A percentile compares a stretch with the other conserved stretches of the same genome.
These are phyloP conservation scores for Boeremia lycopersici DNA, from an alignment of 2,329 filamentous ascomycete species.

Conservation along the genomic window DNA sequence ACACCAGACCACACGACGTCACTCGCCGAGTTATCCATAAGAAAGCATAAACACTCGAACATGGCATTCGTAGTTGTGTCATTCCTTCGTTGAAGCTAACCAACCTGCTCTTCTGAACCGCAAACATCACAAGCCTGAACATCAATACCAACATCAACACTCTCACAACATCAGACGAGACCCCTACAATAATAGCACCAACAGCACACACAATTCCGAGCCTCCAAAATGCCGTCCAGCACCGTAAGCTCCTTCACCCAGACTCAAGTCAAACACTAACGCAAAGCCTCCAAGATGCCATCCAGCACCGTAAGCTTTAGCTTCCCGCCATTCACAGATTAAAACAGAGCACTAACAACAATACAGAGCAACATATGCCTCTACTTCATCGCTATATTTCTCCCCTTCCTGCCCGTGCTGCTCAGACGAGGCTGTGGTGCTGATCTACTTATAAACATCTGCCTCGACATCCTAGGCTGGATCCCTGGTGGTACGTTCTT, in stretches of 20 bases:
- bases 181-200: background rate
- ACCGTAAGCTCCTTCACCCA: background rate
- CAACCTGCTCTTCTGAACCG: background rate
- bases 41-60: background rate
- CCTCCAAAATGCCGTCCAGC: background rate
- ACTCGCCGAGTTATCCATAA: background rate
- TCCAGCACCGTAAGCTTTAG: background rate
- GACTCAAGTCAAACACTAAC: background rate
- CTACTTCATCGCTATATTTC: slow-evolving; percentile 41
- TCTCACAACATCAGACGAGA: background rate
- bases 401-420: slow-evolving; percentile 51
- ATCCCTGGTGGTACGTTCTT: slow-evolving; percentile 1
- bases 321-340: background rate
- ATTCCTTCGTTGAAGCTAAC: background rate
- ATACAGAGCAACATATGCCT: slow-evolving; percentile 32
- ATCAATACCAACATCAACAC: background rate
- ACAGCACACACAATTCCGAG: background rate
- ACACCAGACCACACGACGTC: slow-evolving; percentile 17
- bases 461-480: slow-evolving; percentile 46
- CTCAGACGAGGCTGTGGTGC: slow-evolving; percentile 47
- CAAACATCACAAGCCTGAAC: background rate
- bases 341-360: background rate
- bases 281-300: background rate
- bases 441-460: slow-evolving; percentile 52
- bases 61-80: background rate